Base-by-base conservation (phyloP, 1,284 basidiomycete genomes). In the Mycosarcoma mackinlayi region DNA sequence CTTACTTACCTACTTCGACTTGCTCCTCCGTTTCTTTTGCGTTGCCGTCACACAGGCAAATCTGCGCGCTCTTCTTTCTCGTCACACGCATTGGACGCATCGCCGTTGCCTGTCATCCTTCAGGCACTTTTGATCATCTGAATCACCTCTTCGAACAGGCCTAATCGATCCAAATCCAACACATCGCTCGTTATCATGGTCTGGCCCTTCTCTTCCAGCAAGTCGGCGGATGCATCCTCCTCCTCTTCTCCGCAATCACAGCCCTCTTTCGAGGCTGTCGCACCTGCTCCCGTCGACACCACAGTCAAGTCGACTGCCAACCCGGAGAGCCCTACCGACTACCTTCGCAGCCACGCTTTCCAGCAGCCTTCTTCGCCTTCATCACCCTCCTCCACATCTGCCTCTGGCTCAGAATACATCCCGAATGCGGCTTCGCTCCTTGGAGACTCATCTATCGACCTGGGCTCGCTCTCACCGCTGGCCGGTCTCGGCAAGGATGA, bases 351-450 rank as follows among this genome's bases (percentile, higher is more conserved):
- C 47, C 73, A 76, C 54, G 24, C 62, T 19, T 78, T 76, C 37
- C 56, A 63, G 31, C 62, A 63, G 39, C 51, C 63, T 10, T 45
- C 56, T 18, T 53, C 65, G 37, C 42, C 54, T 39, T 54, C 65
- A 60, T 33, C 57, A 14, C 56, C 57, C 23, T 31, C 64, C 51
- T 58, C 59, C 31, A 35, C 59, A 33, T 54, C 59, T 6, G 41
- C 37, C 47, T 48, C 60, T 27, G 41, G 51, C 19, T 39, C 55
- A 21, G 95, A 85, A 86, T 98, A 63, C 86, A 92, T 79, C 87
- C 98, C 68, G 92, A 98, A 77, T 92, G 98, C 85, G 92, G 94
- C 86, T 93, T 95, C 86, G 89, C 91, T 80, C 91, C 86, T 84
- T 89, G 92, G 61, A 85, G 94, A 75, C 91, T 92, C 82, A 92